Evolutionary conservation across 2,329 filamentous ascomycete genomes (phyloP), one percentile per base, ranked within the genome.

Genomic region (Arthrobotrys iridis): DNA sequence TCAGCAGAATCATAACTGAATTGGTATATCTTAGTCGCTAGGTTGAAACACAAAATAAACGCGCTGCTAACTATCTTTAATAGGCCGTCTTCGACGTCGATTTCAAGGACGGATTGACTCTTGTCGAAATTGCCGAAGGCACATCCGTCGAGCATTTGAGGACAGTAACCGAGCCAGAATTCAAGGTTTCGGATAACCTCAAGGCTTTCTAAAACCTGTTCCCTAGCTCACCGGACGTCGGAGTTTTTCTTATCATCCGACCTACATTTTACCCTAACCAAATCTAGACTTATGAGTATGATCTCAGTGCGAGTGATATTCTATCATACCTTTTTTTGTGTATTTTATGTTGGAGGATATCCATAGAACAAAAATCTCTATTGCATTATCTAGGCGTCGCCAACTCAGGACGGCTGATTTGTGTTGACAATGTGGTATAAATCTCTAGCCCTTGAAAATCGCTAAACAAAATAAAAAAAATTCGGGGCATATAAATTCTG

Each of bases 1-100:
- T 91, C 5, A 90, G 88, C 83, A 90, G 88, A 2, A 90, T 91
- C 70, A 90, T 91, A 68, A 91, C 89, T 0, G 89, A 95, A 78
- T 81, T 94, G 80, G 71, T 75, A 48, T 22, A 46, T 89, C 89
- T 81, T 83, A 88, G 85, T n/a, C 13, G 7, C 41, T 3, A 10
- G 20, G 35, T 67, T 72, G 20, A 77, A 15, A 0, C 41, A 7
- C 7, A 10, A 62, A 40, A 55, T 18, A 43, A 4, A 18, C 8
- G 35, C 74, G 73, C 60, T 77, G 41, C 13, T 41, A 37, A 60
- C 45, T 1, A 18, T 0, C 26, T 8, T 70, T 89, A 86, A n/a
- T 43, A 75, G 71, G 90, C 89, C 76, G 91, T 93, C 3, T 91
- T 91, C 81, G 84, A 91, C 79, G 89, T 91, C 5, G 87, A 91